These are phyloP conservation scores for Pythium brachiatum DNA, from an alignment of 352 stramenopile genomes.

Conservation along the genomic window DNA sequence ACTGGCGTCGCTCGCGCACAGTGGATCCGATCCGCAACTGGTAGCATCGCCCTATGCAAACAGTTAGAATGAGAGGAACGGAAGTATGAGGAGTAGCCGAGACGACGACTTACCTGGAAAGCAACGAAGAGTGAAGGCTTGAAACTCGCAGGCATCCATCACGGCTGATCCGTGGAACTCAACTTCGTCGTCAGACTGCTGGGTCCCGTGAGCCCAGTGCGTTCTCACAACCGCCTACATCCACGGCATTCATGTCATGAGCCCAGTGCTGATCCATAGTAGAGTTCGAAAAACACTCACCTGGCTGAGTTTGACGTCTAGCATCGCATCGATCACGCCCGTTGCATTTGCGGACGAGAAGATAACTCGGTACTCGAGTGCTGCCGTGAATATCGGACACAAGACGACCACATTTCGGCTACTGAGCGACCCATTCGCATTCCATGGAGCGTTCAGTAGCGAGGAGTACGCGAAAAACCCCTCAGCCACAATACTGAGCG, in stretches of 20 bases:
- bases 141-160: constrained; percentile 6
- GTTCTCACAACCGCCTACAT: background rate
- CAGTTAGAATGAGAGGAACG: background rate
- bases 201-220: constrained; percentile 13
- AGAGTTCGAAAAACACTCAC: constrained; percentile 19
- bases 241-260: too few relatives aligned
- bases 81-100: too few relatives aligned
- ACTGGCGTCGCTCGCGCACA: background rate
- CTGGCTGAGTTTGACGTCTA: constrained; percentile 44
- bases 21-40: constrained; percentile 5
- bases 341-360: constrained; percentile 41
- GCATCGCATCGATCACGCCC: constrained; percentile 38
- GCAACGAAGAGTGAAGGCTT: constrained; percentile 19
- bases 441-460: constrained; percentile 38
- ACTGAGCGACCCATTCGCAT: constrained; percentile 1
- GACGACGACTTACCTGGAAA: constrained; percentile 10
- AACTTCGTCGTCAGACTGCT: constrained; percentile 1
- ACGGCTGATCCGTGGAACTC: constrained; percentile 1
- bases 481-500: constrained; percentile 24
- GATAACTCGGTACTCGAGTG: constrained; percentile 38
- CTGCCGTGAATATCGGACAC: constrained; percentile 26
- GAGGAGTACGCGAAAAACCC: constrained; percentile 29
- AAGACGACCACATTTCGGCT: constrained; percentile 37
- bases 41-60: constrained; percentile 10
- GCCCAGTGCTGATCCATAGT: too few relatives aligned